Evolutionary conservation across 441 rosid genomes (phyloP).

Genomic region (Isatis lusitanica): DNA sequence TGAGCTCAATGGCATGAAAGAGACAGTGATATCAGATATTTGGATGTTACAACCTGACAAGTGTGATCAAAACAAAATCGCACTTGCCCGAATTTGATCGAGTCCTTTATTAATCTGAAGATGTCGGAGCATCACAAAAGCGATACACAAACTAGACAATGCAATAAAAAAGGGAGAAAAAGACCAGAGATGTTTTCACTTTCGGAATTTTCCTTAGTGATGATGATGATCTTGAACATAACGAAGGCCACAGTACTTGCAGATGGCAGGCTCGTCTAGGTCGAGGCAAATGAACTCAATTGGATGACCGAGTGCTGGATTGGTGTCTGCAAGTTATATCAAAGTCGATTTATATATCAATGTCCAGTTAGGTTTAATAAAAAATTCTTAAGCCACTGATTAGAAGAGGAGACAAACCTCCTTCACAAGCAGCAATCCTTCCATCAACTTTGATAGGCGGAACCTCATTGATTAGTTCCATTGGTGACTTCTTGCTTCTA

Average conservation of each 20-base stretch:
- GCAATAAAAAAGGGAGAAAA: neutral
- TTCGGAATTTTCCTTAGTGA: constrained; percentile 45
- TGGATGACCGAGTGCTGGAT: constrained; percentile 97
- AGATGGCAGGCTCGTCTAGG: constrained; percentile 75
- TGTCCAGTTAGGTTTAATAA: neutral
- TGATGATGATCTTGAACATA: constrained; percentile 85
- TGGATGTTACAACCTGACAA: constrained; percentile 11
- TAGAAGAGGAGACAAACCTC: constrained; percentile 58
- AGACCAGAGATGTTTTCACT: neutral
- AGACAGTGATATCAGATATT: neutral
- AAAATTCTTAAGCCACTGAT: neutral
- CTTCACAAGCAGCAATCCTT: constrained; percentile 96
- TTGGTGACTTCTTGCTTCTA: constrained; percentile 87
- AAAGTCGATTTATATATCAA: neutral
- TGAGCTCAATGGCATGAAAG: neutral
- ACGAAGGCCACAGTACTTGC: constrained; percentile 97
- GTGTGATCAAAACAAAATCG: constrained; percentile 1
- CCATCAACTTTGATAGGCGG: constrained; percentile 95
- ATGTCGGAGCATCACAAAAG: constrained; percentile 12
- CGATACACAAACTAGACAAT: constrained; percentile 17
- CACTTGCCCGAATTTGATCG: neutral
- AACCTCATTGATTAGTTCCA: constrained; percentile 96
- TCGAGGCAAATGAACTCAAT: constrained; percentile 97
- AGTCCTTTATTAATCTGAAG: constrained; percentile 16
- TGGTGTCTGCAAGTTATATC: constrained; percentile 45